Evolutionary conservation across 1,139 yeast species (phyloP), one percentile per base, ranked within the genome.

Genomic region (Sporopachydermia cereana): DNA sequence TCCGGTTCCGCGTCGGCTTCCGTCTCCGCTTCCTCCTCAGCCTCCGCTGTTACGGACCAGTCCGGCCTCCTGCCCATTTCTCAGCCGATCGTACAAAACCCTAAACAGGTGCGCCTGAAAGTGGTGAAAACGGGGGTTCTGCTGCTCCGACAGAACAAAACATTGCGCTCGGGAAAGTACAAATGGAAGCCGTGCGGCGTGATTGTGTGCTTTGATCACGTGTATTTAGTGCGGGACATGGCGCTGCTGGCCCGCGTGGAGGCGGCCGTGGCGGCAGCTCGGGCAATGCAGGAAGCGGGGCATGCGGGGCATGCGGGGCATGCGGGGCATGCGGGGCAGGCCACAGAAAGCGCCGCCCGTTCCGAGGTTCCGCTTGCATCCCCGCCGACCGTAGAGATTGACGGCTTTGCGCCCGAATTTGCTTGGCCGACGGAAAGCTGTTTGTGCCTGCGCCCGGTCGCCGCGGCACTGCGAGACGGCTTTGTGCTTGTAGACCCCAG

Each of bases 81-180:
- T 34, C 5, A 7, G 9, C 39, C 39, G 39, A 20, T 34, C 18
- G 12, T 5, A 7, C 22, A 7, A 12, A 21, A n/a, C 5, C 22
- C 9, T 12, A 5, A 34, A 21, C 39, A 16, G 17, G 17, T 34
- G 22, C 5, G 39, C 9, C 22, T 34, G 12, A 61, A 60, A 43
- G 61, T 67, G 4, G 62, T 66, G 39, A 67, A 64, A 48, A 57
- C 66, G 17, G 72, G 72, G 1, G 52, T 63, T 22, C 48, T 68
- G 21, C 56, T 52, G 39, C 54, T 66, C 14, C 57, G 60, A n/a
- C 71, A 67, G 47, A 59, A 59, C 3, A 61, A 61, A 48, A 56
- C 63, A 29, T 21, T 34, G 22, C 5, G 39, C 5, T 34, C 39
- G 22, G 39, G 39, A 5, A 5, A 21, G n/a, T 34, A 16, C 22